phyloP scores from a whole-genome alignment of 352 stramenopile genomes.

The Albugo candida region DNA sequence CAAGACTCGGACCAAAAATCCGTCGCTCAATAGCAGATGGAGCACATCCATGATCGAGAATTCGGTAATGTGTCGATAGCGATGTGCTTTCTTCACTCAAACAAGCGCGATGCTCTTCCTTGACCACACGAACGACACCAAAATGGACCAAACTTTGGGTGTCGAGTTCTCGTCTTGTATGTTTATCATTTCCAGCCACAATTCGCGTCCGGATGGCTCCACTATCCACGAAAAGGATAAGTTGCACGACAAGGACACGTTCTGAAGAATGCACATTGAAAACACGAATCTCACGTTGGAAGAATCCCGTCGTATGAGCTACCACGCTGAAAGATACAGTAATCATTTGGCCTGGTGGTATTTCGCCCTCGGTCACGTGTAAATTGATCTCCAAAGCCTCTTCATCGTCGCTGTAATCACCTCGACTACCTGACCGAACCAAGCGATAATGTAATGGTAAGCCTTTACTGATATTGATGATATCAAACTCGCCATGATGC shows the following conservation, averaged over 20 bases:
- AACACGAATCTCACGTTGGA: slow-evolving; percentile 57
- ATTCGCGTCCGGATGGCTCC: slow-evolving; percentile 15
- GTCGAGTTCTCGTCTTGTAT: not conserved
- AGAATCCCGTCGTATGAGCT: slow-evolving; percentile 51
- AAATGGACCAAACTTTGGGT: slow-evolving; percentile 17
- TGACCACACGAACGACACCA: slow-evolving; percentile 47
- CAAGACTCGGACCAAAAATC: slow-evolving; percentile 5
- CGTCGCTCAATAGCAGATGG: not conserved
- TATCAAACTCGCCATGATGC: slow-evolving; percentile 50
- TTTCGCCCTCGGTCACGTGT: slow-evolving; percentile 49
- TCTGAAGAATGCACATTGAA: slow-evolving; percentile 70
- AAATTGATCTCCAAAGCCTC: slow-evolving; percentile 43
- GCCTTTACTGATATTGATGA: slow-evolving; percentile 67
- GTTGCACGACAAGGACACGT: slow-evolving; percentile 55
- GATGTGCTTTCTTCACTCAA: slow-evolving; percentile 7
- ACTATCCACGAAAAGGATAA: slow-evolving; percentile 70
- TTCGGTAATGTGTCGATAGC: slow-evolving; percentile 30
- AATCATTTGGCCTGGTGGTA: slow-evolving; percentile 30
- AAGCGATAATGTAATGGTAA: slow-evolving; percentile 56
- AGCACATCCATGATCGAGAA: slow-evolving; percentile 18
- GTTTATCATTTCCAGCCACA: not conserved
- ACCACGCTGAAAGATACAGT: slow-evolving; percentile 40
- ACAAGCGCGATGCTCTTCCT: slow-evolving; percentile 18
- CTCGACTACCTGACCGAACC: slow-evolving; percentile 34
- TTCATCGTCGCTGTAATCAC: slow-evolving; percentile 65